A percentile compares a stretch with the other conserved stretches of the same genome.
Evolutionary conservation across 2,329 filamentous ascomycete genomes (phyloP).

Genomic region (Cadophora sp.): DNA sequence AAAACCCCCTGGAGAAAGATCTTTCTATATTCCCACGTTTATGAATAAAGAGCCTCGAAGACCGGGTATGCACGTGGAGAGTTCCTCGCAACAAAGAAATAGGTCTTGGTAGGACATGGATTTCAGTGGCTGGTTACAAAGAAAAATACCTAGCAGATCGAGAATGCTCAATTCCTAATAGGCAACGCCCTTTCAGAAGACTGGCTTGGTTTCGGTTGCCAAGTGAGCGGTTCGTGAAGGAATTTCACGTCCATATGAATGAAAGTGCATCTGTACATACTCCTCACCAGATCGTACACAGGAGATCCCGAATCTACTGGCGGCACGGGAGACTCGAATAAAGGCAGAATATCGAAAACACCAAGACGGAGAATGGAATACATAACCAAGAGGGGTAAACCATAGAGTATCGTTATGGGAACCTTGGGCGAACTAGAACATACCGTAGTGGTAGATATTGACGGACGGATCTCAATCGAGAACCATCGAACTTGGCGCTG

Average conservation of each 20-base stretch:
- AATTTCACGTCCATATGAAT: background rate
- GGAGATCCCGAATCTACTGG: background rate
- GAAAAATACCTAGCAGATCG: background rate
- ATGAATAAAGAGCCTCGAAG: background rate
- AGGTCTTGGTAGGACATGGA: background rate
- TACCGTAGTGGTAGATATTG: background rate
- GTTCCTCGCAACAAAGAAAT: background rate
- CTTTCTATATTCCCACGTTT: background rate
- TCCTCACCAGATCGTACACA: background rate
- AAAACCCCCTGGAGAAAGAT: background rate
- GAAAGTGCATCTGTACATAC: background rate
- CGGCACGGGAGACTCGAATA: background rate
- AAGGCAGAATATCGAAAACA: background rate
- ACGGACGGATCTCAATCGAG: background rate
- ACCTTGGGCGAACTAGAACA: slow-evolving; percentile 42
- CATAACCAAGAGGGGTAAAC: background rate
- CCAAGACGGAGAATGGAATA: background rate
- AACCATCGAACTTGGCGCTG: background rate
- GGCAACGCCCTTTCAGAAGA: background rate
- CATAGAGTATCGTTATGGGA: too few relatives aligned
- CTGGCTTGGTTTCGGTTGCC: slow-evolving; percentile 1
- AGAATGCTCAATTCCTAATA: background rate
- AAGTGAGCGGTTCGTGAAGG: background rate
- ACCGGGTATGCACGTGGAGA: background rate
- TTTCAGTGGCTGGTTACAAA: background rate